Evolutionary conservation across 306 rosid species (phyloP).

Genomic region (Arachis stenosperma): DNA sequence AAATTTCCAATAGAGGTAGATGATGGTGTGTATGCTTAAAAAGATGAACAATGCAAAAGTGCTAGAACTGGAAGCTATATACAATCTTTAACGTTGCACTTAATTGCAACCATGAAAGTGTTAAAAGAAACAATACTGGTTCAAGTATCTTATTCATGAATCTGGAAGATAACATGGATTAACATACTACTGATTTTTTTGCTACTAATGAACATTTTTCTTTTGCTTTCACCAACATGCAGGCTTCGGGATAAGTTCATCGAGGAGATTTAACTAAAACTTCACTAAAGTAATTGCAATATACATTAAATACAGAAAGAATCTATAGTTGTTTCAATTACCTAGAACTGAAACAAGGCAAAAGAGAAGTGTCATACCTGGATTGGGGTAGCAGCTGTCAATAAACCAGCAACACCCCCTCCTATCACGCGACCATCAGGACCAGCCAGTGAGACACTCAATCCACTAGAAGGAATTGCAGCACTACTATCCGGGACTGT

Average conservation of each 20-base stretch:
- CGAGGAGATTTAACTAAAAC: background rate
- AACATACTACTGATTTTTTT: background rate
- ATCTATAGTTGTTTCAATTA: background rate
- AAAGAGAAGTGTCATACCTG: constrained; percentile 52
- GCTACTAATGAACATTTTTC: background rate
- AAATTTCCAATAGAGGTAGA: constrained; percentile 7
- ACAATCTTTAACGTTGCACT: background rate
- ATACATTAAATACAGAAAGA: background rate
- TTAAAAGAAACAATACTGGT: background rate
- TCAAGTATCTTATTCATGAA: constrained; percentile 1
- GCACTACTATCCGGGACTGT: constrained; percentile 49
- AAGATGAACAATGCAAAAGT: constrained; percentile 1
- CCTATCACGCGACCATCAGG: constrained; percentile 85
- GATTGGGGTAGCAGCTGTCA: constrained; percentile 79
- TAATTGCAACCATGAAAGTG: background rate
- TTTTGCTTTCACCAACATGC: background rate
- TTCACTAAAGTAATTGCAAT: background rate
- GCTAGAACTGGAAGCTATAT: background rate
- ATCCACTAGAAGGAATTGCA: constrained; percentile 57
- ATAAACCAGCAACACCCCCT: constrained; percentile 79
- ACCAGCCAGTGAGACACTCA: constrained; percentile 84
- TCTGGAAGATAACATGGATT: background rate
- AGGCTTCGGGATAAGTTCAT: background rate
- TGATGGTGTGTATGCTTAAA: background rate
- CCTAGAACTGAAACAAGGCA: background rate